Percentiles rank a stretch among this genome's conserved stretches.
Evolutionary conservation across 177 flowering plant species (phyloP).

Genomic region (Vitis hybrid): DNA sequence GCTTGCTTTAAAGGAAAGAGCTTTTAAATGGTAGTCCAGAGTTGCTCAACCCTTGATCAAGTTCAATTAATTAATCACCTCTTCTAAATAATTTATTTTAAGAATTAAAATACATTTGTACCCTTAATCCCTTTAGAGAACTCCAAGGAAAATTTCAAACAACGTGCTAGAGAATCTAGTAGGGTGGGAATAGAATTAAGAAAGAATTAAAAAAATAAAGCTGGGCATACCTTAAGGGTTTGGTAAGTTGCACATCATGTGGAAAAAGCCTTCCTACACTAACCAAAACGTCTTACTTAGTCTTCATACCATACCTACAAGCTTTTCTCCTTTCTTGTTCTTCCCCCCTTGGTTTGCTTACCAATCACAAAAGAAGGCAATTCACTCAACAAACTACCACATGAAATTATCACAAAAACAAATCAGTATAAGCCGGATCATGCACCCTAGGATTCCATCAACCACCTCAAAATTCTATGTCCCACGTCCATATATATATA

Average conservation of each 20-base stretch:
- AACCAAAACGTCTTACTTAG: background rate
- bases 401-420: background rate
- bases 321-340: background rate
- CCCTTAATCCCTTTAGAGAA: too few relatives aligned
- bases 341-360: slow-evolving; percentile 13
- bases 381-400: slow-evolving; percentile 1
- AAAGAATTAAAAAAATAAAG: background rate
- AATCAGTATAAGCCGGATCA: slow-evolving; percentile 18
- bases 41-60: too few relatives aligned
- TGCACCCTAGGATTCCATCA: slow-evolving; percentile 23
- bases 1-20: too few relatives aligned
- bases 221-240: background rate
- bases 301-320: background rate
- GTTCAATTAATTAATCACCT: too few relatives aligned
- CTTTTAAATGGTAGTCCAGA: too few relatives aligned
- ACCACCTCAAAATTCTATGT: slow-evolving; percentile 5
- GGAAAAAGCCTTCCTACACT: background rate
- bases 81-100: too few relatives aligned
- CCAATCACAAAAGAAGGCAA: slow-evolving; percentile 8
- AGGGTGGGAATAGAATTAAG: too few relatives aligned
- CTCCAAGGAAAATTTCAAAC: too few relatives aligned
- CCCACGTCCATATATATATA: slow-evolving; percentile 6
- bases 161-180: too few relatives aligned
- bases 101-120: too few relatives aligned
- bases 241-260: slow-evolving; percentile 1